Evolutionary conservation across 2,329 filamentous ascomycete species (phyloP), one percentile per base, ranked within the genome.

Genomic region (Trichophyton rubrum): DNA sequence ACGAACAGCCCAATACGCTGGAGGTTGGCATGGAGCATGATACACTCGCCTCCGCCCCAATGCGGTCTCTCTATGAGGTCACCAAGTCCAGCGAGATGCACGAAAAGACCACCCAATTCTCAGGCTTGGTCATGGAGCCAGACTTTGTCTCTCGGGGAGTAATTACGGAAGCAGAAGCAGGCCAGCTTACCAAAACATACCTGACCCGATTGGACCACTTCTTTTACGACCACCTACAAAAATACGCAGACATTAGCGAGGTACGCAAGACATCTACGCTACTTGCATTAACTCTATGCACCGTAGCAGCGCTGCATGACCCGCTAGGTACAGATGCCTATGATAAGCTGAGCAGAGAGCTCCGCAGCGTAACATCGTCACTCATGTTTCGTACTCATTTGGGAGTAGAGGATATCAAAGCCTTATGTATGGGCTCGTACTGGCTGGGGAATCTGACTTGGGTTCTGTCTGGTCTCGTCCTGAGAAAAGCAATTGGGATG

Each of bases 371-470:
- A n/a, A 78, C 80, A 41, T 77, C 79, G 2, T 75, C 77, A 49
- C 77, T 78, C 1, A 79, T 82, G 75, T 77, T 82, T 56, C 77
- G 77, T 61, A 73, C 77, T 43, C 77, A 79, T 47, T 75, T 80
- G 58, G 77, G 78, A 43, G 68, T 78, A 60, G 79, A 82, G 63
- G 77, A 47, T 47, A 71, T 82, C 59, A 75, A 79, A 35, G 80
- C 78, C 1, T 68, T 82, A 56, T 81, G 79, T 62, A 78, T 82
- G 49, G 80, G 76, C 6, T 77, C 79, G 3, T 82, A 81, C 64
- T 82, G 80, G 80, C 73, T 82, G 7, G 77, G 78, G 22, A 79
- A 82, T 66, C 75, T 81, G 15, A 79, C 64, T 71, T 78, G 69
- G 78, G 80, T 74, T 61, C 64, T 75, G 2, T 75, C 73, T n/a